Percentiles rank a stretch among this genome's conserved stretches.
phyloP scores from a whole-genome alignment of 345 rosid genomes.

The Bruguiera gymnorhiza region DNA sequence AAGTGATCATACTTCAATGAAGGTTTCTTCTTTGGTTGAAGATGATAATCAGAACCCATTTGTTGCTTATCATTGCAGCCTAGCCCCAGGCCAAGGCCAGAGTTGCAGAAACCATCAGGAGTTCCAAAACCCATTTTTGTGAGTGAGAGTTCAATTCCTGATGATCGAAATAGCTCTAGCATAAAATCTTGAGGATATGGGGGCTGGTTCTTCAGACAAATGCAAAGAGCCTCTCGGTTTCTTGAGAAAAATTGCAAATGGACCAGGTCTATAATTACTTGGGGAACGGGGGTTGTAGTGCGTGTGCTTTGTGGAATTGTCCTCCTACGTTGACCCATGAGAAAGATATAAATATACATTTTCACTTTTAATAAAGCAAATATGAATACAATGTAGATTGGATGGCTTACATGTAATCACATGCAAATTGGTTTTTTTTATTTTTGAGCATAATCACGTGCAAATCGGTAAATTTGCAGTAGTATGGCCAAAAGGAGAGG shows the following conservation, averaged over 20 bases:
- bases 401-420: slow-evolving; percentile 33
- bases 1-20: no score
- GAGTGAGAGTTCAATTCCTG: no score
- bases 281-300: slow-evolving; percentile 5
- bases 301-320: slow-evolving; percentile 14
- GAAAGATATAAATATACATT: slow-evolving; percentile 2
- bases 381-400: not conserved
- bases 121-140: no score
- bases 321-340: slow-evolving; percentile 25
- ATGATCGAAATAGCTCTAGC: no score
- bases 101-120: no score
- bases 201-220: slow-evolving; percentile 22
- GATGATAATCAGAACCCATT: no score
- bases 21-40: no score
- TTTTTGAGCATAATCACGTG: no score
- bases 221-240: slow-evolving; percentile 26
- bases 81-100: no score
- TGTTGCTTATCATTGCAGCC: no score
- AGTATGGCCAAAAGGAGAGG: slow-evolving; percentile 11
- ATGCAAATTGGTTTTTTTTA: slow-evolving; percentile 23
- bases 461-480: no score
- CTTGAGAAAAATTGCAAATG: slow-evolving; percentile 8
- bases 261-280: not conserved
- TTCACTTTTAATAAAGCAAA: not conserved
- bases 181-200: no score